phyloP scores from a whole-genome alignment of 2,329 filamentous ascomycete species.

The Pseudopithomyces chartarum region DNA sequence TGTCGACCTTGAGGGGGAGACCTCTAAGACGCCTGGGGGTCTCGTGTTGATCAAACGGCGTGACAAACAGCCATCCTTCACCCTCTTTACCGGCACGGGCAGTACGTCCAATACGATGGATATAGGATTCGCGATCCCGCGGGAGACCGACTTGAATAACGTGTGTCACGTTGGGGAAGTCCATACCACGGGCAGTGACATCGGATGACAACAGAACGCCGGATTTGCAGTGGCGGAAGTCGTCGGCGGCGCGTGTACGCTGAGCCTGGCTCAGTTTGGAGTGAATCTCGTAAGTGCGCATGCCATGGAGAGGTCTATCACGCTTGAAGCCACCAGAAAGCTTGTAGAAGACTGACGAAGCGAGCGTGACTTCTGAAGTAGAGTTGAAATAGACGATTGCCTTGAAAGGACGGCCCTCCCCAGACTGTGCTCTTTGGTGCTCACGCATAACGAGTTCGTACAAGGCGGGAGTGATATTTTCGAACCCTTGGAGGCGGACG shows the following conservation, averaged over 20 bases:
- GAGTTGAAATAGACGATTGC: constrained; percentile 92
- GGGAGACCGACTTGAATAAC: constrained; percentile 58
- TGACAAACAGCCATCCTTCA: constrained; percentile 70
- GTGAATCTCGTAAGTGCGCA: constrained; percentile 70
- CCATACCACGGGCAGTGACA: constrained; percentile 59
- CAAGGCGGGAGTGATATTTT: constrained; percentile 77
- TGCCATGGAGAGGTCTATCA: constrained; percentile 31
- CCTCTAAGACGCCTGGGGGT: constrained; percentile 59
- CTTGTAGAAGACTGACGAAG: constrained; percentile 62
- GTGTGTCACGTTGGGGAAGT: constrained; percentile 59
- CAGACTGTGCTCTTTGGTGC: constrained; percentile 49
- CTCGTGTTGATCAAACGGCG: constrained; percentile 57
- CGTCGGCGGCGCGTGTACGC: constrained; percentile 72
- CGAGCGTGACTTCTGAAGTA: constrained; percentile 72
- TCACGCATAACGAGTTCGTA: constrained; percentile 75
- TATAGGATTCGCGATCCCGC: constrained; percentile 53
- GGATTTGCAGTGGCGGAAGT: constrained; percentile 68
- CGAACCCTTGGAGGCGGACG: constrained; percentile 68
- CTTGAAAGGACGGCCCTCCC: constrained; percentile 74
- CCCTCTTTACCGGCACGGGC: constrained; percentile 73
- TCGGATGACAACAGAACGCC: constrained; percentile 60
- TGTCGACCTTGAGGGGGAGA: constrained; percentile 65
- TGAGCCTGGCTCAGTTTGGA: constrained; percentile 72
- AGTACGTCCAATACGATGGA: constrained; percentile 58
- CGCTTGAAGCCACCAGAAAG: constrained; percentile 48